Conservation (phyloP, 1,284 basidiomycete species). For the Trametes versicolor region DNA sequence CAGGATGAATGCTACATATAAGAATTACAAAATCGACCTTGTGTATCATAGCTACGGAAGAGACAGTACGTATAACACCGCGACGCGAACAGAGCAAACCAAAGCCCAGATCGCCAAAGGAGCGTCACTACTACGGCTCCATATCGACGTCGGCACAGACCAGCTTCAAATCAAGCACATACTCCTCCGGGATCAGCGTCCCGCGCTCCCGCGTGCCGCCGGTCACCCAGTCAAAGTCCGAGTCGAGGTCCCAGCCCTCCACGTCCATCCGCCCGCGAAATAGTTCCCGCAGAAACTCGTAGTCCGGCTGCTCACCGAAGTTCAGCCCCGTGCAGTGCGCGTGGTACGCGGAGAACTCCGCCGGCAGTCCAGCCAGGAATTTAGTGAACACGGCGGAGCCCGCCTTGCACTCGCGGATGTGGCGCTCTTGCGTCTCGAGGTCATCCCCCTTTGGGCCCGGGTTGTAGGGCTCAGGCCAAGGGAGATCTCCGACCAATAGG, state of each 20-base stretch:
- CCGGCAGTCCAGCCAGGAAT: slow-evolving; percentile 22
- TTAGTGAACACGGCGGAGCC: not conserved
- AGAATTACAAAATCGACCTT: too few species aligned
- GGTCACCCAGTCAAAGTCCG: slow-evolving; percentile 26
- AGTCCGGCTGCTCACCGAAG: slow-evolving; percentile 30
- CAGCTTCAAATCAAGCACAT: slow-evolving; percentile 17
- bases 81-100: too few species aligned
- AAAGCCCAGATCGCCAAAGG: not conserved
- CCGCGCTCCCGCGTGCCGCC: slow-evolving; percentile 3
- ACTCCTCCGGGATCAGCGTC: slow-evolving; percentile 22
- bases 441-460: not conserved
- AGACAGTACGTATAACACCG: not conserved
- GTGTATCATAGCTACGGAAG: too few species aligned
- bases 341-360: slow-evolving; percentile 23
- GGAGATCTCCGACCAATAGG: slow-evolving; percentile 4
- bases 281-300: slow-evolving; percentile 18
- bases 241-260: slow-evolving; percentile 24
- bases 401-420: not conserved
- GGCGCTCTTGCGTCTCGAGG: not conserved
- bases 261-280: slow-evolving; percentile 18
- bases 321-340: slow-evolving; percentile 25
- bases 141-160: not conserved
- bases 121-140: not conserved
- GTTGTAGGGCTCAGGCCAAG: not conserved
- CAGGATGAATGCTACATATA: too few species aligned